These are phyloP conservation scores for Zygosaccharomyces kombuchaensis DNA, from an alignment of 805 yeast genomes.

Conservation along the genomic window DNA sequence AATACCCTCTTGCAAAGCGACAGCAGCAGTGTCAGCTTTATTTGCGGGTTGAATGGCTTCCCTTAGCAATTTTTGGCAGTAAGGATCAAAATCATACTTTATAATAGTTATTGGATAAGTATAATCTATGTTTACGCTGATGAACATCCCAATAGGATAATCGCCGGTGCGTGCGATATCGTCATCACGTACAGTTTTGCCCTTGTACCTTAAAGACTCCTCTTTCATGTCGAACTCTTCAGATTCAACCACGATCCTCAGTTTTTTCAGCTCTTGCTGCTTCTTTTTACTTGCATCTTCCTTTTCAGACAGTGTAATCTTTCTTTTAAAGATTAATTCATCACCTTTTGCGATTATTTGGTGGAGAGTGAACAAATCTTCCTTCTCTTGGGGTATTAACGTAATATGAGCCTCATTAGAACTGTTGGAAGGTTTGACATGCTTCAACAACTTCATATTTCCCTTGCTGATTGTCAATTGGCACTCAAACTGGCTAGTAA, in stretches of 20 bases:
- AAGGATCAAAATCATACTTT: slow-evolving; percentile 78
- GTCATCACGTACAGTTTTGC: slow-evolving; percentile 49
- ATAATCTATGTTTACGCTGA: slow-evolving; percentile 76
- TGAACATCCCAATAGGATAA: slow-evolving; percentile 81
- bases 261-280: slow-evolving; percentile 57
- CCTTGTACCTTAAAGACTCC: slow-evolving; percentile 73
- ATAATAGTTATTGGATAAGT: slow-evolving; percentile 62
- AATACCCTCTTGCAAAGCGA: slow-evolving; percentile 88
- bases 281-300: slow-evolving; percentile 60
- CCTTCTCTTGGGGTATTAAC: slow-evolving; percentile 78
- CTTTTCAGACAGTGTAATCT: slow-evolving; percentile 55
- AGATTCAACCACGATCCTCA: slow-evolving; percentile 59
- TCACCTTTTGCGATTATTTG: slow-evolving; percentile 77
- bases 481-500: not conserved
- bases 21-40: slow-evolving; percentile 90
- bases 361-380: slow-evolving; percentile 85
- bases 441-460: slow-evolving; percentile 21
- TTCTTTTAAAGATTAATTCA: slow-evolving; percentile 62
- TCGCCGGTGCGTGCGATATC: slow-evolving; percentile 54
- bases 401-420: slow-evolving; percentile 39
- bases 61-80: slow-evolving; percentile 56
- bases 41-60: slow-evolving; percentile 71
- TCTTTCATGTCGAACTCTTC: slow-evolving; percentile 78
- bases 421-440: slow-evolving; percentile 14
- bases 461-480: not conserved